Percentiles rank a stretch among this genome's conserved stretches.
These are phyloP conservation scores for Pichia manshurica DNA, from an alignment of 805 yeast genomes.

Conservation along the genomic window DNA sequence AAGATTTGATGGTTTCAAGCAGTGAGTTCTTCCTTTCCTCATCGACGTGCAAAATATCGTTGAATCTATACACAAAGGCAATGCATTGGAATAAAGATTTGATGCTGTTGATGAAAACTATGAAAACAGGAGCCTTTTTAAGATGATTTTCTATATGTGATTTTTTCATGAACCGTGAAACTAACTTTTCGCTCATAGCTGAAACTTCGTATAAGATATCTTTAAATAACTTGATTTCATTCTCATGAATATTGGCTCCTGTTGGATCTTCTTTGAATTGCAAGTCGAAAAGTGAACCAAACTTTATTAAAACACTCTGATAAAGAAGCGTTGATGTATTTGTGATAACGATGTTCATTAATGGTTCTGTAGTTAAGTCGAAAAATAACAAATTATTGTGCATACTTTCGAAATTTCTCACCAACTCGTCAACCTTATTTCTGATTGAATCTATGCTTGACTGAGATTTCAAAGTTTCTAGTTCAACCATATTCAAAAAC, in stretches of 20 bases:
- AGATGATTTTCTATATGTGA: constrained; percentile 15
- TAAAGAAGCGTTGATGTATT: constrained; percentile 25
- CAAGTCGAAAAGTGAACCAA: constrained; percentile 20
- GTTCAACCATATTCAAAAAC: constrained; percentile 27
- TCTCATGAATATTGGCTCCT: constrained; percentile 14
- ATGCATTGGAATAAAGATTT: constrained; percentile 27
- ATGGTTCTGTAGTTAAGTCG: constrained; percentile 23
- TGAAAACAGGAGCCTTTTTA: constrained; percentile 19
- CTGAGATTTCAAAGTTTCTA: constrained; percentile 20
- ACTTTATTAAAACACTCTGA: constrained; percentile 26
- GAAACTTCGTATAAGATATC: constrained; percentile 20
- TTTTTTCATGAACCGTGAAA: constrained; percentile 18
- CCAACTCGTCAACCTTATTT: constrained; percentile 24
- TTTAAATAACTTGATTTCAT: constrained; percentile 21
- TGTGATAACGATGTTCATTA: constrained; percentile 22
- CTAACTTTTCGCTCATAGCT: constrained; percentile 17
- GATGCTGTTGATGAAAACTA: constrained; percentile 24
- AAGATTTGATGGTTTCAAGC: constrained; percentile 9
- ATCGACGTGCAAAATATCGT: constrained; percentile 13
- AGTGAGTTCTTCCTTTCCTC: constrained; percentile 7
- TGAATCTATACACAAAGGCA: constrained; percentile 20
- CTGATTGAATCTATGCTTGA: constrained; percentile 19
- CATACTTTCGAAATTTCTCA: constrained; percentile 23
- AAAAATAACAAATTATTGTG: constrained; percentile 25
- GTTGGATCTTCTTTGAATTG: constrained; percentile 14